These are phyloP conservation scores for Nitzschia sp. DNA, from an alignment of 108 stramenopile genomes.

Conservation along the genomic window DNA sequence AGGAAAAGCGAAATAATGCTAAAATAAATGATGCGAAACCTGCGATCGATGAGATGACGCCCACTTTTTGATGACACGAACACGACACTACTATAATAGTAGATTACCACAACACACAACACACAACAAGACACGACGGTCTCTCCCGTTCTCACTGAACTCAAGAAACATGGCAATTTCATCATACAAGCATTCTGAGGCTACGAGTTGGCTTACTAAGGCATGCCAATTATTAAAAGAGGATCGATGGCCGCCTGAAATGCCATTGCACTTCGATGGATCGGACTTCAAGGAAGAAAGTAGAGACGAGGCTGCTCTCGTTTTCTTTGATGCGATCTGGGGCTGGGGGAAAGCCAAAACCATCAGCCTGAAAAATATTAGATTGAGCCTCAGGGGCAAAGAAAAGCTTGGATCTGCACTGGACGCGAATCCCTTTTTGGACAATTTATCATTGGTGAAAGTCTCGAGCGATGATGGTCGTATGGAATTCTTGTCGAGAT, in stretches of 20 bases:
- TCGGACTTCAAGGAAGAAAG: neutral
- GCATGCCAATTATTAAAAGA: slow-evolving; percentile 10
- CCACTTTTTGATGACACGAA: too few species aligned
- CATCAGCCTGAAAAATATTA: slow-evolving; percentile 8
- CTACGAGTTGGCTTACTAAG: slow-evolving; percentile 12
- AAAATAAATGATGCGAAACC: too few species aligned
- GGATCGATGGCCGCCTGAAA: slow-evolving; percentile 16
- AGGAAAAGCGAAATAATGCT: too few species aligned
- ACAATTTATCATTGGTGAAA: slow-evolving; percentile 2
- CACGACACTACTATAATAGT: too few species aligned
- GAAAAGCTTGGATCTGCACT: neutral
- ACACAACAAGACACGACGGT: too few species aligned
- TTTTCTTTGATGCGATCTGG: slow-evolving; percentile 9
- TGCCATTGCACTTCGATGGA: slow-evolving; percentile 23
- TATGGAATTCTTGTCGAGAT: slow-evolving; percentile 15
- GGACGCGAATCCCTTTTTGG: neutral
- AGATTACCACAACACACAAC: too few species aligned
- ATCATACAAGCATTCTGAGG: neutral
- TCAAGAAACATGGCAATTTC: neutral
- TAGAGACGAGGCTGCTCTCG: neutral
- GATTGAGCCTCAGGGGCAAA: slow-evolving; percentile 11
- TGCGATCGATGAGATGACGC: too few species aligned
- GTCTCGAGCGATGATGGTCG: neutral
- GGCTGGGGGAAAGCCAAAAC: slow-evolving; percentile 4
- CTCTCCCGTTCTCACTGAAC: too few species aligned